Evolutionary conservation across 352 stramenopile genomes (phyloP), one percentile per base, ranked within the genome.

Genomic region (Globisporangium okanoganense): DNA sequence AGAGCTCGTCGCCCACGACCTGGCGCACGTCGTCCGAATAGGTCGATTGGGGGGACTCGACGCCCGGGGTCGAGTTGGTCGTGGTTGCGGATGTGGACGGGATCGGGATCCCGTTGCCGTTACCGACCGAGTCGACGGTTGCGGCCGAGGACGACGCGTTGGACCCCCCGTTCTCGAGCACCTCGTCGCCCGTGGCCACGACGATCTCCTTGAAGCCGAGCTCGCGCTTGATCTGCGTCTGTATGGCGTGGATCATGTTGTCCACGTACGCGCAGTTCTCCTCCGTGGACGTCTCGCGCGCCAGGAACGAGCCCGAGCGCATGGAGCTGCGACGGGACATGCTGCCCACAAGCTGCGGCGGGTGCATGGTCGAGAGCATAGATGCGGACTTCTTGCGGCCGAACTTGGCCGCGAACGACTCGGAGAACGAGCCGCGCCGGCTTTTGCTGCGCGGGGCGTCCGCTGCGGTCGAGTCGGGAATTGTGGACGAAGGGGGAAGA

Each of bases 131-230:
- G 41, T 61, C 47, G 31, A 8, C 51, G 12, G 38, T 50, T 33
- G 56, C 56, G n/a, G 36, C 38, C 20, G 58, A 33, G 41, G 44
- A 50, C 43, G 57, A 43, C 29, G 49, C 38, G n/a, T 41, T 50
- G 14, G 29, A 47, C 18, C 27, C 48, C 44, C 53, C 50, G 31
- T 58, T 33, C 12, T 62, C 45, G 16, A 58, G 36, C 27, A 57
- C 64, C 36, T 82, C 78, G 45, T 87, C 73, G 18, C 76, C 70
- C 8, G 82, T 82, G n/a, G 80, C 70, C 10, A 92, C 70, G 1
- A 87, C 55, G 56, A 92, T 70, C 56, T 92, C 80, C 7, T 70
- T 66, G 64, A 92, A 92, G 55, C 75, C 73, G 25, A 92, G 64
- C 52, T 92, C 80, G 7, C 72, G 67, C 36, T 73, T 75, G 49